Percentiles rank a stretch among this genome's conserved stretches.
These are phyloP conservation scores for Fusarium dimerum DNA, from an alignment of 2,329 filamentous ascomycete genomes.

Conservation along the genomic window DNA sequence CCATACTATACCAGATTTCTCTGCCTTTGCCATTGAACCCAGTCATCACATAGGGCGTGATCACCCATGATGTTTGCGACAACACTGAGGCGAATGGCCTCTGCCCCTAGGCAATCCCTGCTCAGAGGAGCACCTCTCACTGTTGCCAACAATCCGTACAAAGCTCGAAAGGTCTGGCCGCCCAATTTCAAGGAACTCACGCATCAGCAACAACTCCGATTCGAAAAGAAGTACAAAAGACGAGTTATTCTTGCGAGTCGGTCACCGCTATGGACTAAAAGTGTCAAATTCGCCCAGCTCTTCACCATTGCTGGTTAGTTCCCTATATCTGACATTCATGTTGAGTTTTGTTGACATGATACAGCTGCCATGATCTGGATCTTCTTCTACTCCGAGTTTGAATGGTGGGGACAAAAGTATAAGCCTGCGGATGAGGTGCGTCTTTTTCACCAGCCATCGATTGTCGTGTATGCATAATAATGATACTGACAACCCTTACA, in stretches of 20 bases:
- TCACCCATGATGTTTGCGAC: conserved; percentile 37
- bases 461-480: neutral
- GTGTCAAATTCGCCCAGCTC: conserved; percentile 65
- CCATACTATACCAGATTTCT: conserved; percentile 7
- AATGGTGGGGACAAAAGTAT: conserved; percentile 46
- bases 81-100: conserved; percentile 35
- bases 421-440: conserved; percentile 44
- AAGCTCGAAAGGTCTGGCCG: conserved; percentile 74
- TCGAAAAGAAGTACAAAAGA: conserved; percentile 78
- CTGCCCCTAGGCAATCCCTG: conserved; percentile 31
- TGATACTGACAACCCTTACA: conserved; percentile 19
- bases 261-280: conserved; percentile 65
- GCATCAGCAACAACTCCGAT: conserved; percentile 71
- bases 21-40: conserved; percentile 13
- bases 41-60: neutral
- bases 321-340: neutral
- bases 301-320: conserved; percentile 54
- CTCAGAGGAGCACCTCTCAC: conserved; percentile 31
- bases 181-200: conserved; percentile 73
- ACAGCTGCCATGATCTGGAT: conserved; percentile 40
- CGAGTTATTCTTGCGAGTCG: conserved; percentile 63
- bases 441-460: too few species aligned
- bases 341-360: conserved; percentile 10
- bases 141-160: conserved; percentile 58
- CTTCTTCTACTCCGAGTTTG: conserved; percentile 45